phyloP scores from a whole-genome alignment of 1,139 yeast species.

The Blastobotrys ciferrii region DNA sequence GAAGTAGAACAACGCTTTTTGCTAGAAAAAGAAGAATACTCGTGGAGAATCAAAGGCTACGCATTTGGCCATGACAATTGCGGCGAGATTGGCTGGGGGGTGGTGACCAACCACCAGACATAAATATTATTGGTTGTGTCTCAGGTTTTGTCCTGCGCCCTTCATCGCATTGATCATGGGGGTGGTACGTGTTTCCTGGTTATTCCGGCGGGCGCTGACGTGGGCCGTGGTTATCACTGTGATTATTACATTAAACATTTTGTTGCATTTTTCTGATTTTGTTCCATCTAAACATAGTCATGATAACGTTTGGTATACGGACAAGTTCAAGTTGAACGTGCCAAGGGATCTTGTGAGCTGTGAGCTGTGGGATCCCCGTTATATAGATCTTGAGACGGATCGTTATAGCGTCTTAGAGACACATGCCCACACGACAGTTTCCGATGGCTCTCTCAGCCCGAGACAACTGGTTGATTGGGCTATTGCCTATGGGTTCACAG shows the following conservation, averaged over 20 bases:
- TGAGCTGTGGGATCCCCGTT: conserved; percentile 20
- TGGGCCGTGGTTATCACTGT: conserved; percentile 13
- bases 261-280: conserved; percentile 12
- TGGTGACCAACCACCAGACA: no score
- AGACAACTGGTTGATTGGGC: conserved; percentile 32
- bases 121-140: background rate
- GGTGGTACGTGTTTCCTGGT: background rate
- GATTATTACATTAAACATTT: conserved; percentile 16
- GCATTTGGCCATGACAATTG: no score
- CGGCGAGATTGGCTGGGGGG: no score
- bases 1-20: background rate
- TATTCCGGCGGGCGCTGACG: background rate
- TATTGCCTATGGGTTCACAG: conserved; percentile 28
- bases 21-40: no score
- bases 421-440: conserved; percentile 28
- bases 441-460: conserved; percentile 28
- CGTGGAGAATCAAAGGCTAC: no score
- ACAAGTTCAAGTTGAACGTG: conserved; percentile 20
- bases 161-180: background rate
- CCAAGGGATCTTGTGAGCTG: conserved; percentile 21
- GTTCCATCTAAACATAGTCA: conserved; percentile 14
- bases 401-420: conserved; percentile 21
- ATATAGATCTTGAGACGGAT: conserved; percentile 2
- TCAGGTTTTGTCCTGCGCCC: background rate
- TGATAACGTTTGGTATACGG: conserved; percentile 21